Evolutionary conservation across 1,284 basidiomycete genomes (phyloP), one percentile per base, ranked within the genome.

Genomic region (Ceratobasidium sp.): DNA sequence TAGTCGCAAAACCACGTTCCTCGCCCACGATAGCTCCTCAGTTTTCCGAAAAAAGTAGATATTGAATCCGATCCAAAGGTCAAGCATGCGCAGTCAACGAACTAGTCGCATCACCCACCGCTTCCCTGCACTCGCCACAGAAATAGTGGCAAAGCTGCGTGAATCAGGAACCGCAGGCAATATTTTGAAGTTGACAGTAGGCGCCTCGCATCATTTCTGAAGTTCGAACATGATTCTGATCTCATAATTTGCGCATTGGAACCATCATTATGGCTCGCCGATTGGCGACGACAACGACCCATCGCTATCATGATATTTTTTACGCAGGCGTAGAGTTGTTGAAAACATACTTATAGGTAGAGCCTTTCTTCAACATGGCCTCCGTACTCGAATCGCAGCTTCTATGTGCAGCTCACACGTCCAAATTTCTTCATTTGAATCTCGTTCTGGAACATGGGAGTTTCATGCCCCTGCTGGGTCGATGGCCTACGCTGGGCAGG

Each of bases 401-500:
- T n/a, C n/a, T 18, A 16, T 60, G 28, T 23, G 10, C 53, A n/a
- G 21, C 6, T 30, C 53, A 30, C 30, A 23, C 18, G 21, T 21
- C 45, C 18, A 34, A 21, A 39, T 39, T 16, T 3, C 21, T 53
- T 34, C 53, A 26, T 70, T 70, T 26, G 67, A 70, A 46, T 45
- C 53, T 8, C 53, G 52, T 14, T 18, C 8, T 14, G 67, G 67
- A 26, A 36, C 53, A 8, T 70, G 67, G 67, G 14, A 9, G 12
- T 70, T 70, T 18, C 67, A 59, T 12, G 21, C 39, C n/a, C 55
- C 67, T 1, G 30, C 14, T 23, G 28, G 36, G 39, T 43, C 53
- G 45, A 46, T 52, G 67, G 39, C 39, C 6, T 70, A 70, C 28
- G 53, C 55, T 3, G 53, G 41, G 5, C 67, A 70, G 32, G 28